Evolutionary conservation across 805 yeast species (phyloP).

Genomic region (Candida railenensis): DNA sequence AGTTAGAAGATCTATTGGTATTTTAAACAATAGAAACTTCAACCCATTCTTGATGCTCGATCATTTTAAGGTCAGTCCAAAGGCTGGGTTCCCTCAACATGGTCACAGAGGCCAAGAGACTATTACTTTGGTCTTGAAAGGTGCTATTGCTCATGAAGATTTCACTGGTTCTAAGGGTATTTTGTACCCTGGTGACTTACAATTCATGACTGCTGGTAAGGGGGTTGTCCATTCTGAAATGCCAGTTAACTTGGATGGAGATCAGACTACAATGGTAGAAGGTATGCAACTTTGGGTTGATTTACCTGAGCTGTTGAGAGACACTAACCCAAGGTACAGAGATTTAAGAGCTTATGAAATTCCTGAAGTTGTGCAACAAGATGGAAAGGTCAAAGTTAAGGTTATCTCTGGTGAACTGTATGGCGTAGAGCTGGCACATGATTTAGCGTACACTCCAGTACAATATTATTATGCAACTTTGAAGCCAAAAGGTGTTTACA

Average conservation of each 20-base stretch:
- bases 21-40: conserved; percentile 64
- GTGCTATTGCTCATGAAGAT: conserved; percentile 39
- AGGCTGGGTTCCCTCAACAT: conserved; percentile 48
- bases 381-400: conserved; percentile 24
- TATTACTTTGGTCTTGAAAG: conserved; percentile 30
- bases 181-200: conserved; percentile 22
- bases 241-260: conserved; percentile 60
- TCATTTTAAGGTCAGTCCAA: conserved; percentile 59
- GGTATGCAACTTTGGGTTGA: conserved; percentile 92
- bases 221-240: conserved; percentile 33
- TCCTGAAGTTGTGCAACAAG: conserved; percentile 35
- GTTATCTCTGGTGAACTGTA: conserved; percentile 78
- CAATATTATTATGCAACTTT: conserved; percentile 67
- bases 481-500: conserved; percentile 62
- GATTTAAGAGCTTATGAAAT: conserved; percentile 22
- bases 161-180: conserved; percentile 24
- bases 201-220: conserved; percentile 26
- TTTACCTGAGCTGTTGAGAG: conserved; percentile 62
- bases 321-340: conserved; percentile 24
- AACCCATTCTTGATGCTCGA: conserved; percentile 82
- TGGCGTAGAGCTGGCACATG: conserved; percentile 72
- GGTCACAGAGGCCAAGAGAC: conserved; percentile 43
- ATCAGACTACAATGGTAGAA: conserved; percentile 28
- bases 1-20: conserved; percentile 80
- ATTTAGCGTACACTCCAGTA: conserved; percentile 80